Percentiles rank a stretch among this genome's conserved stretches.
Evolutionary conservation across 345 rosid genomes (phyloP).

Genomic region (Viola odorata): DNA sequence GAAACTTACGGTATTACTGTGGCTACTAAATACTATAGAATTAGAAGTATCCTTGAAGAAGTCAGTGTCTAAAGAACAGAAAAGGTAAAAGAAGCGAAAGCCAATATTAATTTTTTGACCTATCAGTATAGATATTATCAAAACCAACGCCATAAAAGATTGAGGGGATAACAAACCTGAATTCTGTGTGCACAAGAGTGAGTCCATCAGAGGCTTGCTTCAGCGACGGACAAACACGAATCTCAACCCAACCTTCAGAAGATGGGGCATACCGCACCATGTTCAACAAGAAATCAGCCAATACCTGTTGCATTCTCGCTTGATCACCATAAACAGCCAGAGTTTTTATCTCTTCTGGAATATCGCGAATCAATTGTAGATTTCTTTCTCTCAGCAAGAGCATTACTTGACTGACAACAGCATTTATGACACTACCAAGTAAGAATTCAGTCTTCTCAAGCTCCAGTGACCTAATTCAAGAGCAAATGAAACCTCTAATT

Average conservation of each 20-base stretch:
- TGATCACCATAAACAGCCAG: slow-evolving; percentile 86
- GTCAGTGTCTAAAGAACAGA: background rate
- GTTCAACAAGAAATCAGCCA: slow-evolving; percentile 85
- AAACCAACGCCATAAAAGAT: background rate
- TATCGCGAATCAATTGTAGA: slow-evolving; percentile 86
- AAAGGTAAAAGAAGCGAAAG: background rate
- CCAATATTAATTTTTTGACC: background rate
- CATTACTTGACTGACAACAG: slow-evolving; percentile 96
- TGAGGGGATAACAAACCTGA: slow-evolving; percentile 45
- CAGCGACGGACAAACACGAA: slow-evolving; percentile 57
- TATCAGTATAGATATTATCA: background rate
- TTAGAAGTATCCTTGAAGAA: background rate
- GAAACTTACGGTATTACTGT: background rate
- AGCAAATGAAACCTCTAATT: slow-evolving; percentile 20
- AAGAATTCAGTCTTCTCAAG: slow-evolving; percentile 70
- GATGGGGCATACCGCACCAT: slow-evolving; percentile 76
- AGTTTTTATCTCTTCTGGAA: slow-evolving; percentile 83
- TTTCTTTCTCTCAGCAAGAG: slow-evolving; percentile 64
- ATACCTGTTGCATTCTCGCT: slow-evolving; percentile 77
- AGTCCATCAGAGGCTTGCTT: slow-evolving; percentile 52
- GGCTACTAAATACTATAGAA: background rate
- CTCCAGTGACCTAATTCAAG: slow-evolving; percentile 58
- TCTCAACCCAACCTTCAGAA: slow-evolving; percentile 84
- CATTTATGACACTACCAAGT: slow-evolving; percentile 80
- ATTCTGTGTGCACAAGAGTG: slow-evolving; percentile 51